These are phyloP conservation scores for Leccinellum rugosiceps DNA, from an alignment of 768 basidiomycete species.

Conservation along the genomic window DNA sequence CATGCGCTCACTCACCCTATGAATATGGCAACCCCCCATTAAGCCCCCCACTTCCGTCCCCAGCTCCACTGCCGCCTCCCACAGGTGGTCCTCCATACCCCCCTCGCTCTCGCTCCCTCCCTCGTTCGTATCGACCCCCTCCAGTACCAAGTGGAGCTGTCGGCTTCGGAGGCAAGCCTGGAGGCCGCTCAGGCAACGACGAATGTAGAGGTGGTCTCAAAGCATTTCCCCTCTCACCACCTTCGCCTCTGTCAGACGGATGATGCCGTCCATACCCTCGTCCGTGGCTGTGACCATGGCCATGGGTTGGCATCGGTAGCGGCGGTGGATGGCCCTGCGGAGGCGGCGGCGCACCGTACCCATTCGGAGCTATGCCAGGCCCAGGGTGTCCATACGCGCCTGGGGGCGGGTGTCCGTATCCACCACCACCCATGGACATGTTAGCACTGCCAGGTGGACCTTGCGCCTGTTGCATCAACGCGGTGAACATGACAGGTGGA, in stretches of 20 bases:
- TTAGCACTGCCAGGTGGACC: constrained; percentile 9
- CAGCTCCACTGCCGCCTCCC: constrained; percentile 7
- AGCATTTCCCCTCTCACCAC: constrained; percentile 5
- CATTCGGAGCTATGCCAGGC: constrained; percentile 12
- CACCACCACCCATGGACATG: constrained; percentile 5
- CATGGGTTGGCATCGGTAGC: constrained; percentile 7
- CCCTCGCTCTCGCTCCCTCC: constrained; percentile 20
- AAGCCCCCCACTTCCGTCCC: constrained; percentile 8
- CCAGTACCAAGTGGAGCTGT: constrained; percentile 10
- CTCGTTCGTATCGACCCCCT: constrained; percentile 19
- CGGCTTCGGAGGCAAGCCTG: constrained; percentile 21
- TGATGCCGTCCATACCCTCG: constrained; percentile 10
- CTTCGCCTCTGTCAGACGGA: constrained; percentile 15
- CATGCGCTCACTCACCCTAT: constrained; percentile 9
- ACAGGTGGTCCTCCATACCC: constrained; percentile 10
- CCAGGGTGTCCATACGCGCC: constrained; percentile 12
- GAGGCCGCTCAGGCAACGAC: constrained; percentile 20
- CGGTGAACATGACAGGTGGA: constrained; percentile 26
- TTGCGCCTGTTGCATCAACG: constrained; percentile 29
- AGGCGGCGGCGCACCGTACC: constrained; percentile 14
- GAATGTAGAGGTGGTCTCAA: constrained; percentile 10
- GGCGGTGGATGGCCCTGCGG: constrained; percentile 20
- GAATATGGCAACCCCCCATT: constrained; percentile 31
- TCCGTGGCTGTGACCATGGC: constrained; percentile 8
- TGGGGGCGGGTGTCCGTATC: constrained; percentile 14